Evolutionary conservation across 78 protist species (phyloP), one percentile per base, ranked within the genome.

Genomic region (Creolimax fragrantissima): DNA sequence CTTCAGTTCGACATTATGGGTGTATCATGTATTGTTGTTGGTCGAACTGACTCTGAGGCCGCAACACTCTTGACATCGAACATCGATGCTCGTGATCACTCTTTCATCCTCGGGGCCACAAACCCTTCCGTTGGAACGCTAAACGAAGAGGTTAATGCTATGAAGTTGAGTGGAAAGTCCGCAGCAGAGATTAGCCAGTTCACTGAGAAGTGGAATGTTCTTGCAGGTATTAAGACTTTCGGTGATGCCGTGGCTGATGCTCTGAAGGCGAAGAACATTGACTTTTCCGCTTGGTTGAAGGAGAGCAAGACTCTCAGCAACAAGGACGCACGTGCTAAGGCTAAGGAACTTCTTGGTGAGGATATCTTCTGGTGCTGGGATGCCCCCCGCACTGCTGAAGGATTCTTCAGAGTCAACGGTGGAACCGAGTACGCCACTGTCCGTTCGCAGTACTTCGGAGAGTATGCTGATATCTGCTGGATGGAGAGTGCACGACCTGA

Each of bases 41-140:
- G 97, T 42, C 93, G 98, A 42, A 96, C 98, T 5, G 98, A 97
- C 85, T 95, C 98, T 3, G 96, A 96, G 92, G 96, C 97, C 5
- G 98, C 98, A 37, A 91, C 94, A 11, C 93, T 96, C 45, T 41
- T 97, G 45, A 94, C 94, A 39, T 81, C 89, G 90, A 96, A 97
- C 95, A 92, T 95, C 42, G 98, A 96, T 92, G 42, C 93, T 32
- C 81, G 96, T 3, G 97, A 96, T 90, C 95, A 92, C 89, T 90
- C 94, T 45, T 96, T 94, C 95, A 96, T 96, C 91, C 3, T 89
- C 44, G 97, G 97, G 37, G 36, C 96, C 89, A 93, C 95, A 84
- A 92, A 45, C 74, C 5, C 93, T n/a, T 45, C 24, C 4, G 90
- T 83, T 44, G 58, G 35, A 2, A 81, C 47, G 3, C 92, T 89